phyloP scores from a whole-genome alignment of 768 basidiomycete genomes.

The Trametes gibbosa region DNA sequence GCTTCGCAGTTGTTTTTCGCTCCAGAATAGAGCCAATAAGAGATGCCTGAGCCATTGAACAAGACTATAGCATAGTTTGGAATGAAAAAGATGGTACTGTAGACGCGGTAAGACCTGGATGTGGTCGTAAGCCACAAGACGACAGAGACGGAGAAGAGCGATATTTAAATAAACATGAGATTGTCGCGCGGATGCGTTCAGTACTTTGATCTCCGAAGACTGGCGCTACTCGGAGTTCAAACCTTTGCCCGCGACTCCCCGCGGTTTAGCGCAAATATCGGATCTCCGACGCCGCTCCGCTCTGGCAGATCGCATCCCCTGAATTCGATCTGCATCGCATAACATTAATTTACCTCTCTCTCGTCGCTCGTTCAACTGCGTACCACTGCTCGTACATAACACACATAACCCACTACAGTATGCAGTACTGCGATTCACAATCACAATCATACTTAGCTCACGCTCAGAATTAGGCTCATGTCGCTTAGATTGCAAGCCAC shows the following conservation, averaged over 20 bases:
- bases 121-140: no score
- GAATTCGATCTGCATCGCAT: not conserved
- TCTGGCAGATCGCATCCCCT: conserved; percentile 1
- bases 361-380: not conserved
- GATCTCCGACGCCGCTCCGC: conserved; percentile 6
- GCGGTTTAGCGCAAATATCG: not conserved
- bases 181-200: no score
- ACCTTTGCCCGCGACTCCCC: no score
- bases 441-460: no score
- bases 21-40: conserved; percentile 49
- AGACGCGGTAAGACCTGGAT: no score
- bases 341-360: not conserved
- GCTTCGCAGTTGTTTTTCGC: conserved; percentile 32
- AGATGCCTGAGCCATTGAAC: conserved; percentile 12
- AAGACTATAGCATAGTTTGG: not conserved
- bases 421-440: no score
- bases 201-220: not conserved
- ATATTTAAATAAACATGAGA: no score
- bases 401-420: no score
- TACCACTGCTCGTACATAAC: not conserved
- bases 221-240: not conserved
- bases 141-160: no score
- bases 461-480: no score
- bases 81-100: not conserved
- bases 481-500: conserved; percentile 11